These are phyloP conservation scores for Sicyos edulis DNA, from an alignment of 306 rosid species.

Conservation along the genomic window DNA sequence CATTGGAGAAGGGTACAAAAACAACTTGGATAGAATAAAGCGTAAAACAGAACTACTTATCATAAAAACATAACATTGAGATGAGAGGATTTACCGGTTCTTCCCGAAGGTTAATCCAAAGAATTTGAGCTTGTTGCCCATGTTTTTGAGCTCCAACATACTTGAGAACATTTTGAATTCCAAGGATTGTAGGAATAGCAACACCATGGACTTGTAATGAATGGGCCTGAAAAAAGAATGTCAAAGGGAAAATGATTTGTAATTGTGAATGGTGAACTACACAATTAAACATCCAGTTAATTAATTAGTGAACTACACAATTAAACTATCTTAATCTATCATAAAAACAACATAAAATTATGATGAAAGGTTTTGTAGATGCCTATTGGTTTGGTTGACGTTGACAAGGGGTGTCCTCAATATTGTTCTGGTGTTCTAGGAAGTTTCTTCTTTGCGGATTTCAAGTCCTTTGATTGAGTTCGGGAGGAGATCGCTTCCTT, in stretches of 20 bases:
- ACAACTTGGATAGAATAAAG: background rate
- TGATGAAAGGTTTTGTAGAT: no score
- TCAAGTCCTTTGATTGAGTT: no score
- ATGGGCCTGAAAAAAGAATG: constrained; percentile 39
- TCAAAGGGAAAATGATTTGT: background rate
- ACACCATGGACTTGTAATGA: constrained; percentile 83
- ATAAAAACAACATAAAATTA: no score
- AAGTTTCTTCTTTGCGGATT: no score
- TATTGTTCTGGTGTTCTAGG: no score
- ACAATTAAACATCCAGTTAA: background rate
- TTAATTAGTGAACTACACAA: background rate
- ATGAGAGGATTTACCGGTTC: constrained; percentile 52
- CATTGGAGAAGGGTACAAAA: constrained; percentile 9
- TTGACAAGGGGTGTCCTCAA: no score
- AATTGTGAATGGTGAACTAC: constrained; percentile 1
- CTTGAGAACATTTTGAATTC: constrained; percentile 74
- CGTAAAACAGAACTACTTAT: background rate
- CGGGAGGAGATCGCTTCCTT: no score
- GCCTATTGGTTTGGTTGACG: no score
- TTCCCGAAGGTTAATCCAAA: constrained; percentile 90
- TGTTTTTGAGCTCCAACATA: constrained; percentile 58
- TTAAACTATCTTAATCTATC: no score
- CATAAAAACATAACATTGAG: background rate
- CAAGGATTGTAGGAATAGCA: constrained; percentile 72
- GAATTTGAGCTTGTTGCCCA: constrained; percentile 43